Evolutionary conservation across 371 early-diverging fungal species (phyloP).

Genomic region (Entomophthora muscae): DNA sequence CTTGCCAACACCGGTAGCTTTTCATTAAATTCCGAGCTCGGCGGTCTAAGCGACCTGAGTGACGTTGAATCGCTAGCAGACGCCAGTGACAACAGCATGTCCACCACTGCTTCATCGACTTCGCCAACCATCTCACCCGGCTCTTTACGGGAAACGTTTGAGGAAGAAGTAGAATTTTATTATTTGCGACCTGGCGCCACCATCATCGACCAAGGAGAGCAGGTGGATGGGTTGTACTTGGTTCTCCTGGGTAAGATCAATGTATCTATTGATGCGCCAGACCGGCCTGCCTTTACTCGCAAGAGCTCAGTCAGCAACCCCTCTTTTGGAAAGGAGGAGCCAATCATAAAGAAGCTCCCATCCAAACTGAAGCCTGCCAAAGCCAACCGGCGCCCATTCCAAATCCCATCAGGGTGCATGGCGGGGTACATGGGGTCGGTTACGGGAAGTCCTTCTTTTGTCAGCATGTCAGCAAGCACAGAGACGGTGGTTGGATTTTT

Average conservation of each 20-base stretch:
- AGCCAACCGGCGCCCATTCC: slow-evolving; percentile 38
- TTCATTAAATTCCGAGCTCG: slow-evolving; percentile 10
- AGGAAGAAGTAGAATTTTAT: slow-evolving; percentile 39
- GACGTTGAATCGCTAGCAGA: slow-evolving; percentile 12
- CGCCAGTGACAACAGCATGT: slow-evolving; percentile 20
- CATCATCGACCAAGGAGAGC: slow-evolving; percentile 66
- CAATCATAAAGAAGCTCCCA: background rate
- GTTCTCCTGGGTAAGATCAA: slow-evolving; percentile 81
- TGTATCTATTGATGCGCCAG: slow-evolving; percentile 23
- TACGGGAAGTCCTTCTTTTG: slow-evolving; percentile 77
- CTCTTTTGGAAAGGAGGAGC: background rate
- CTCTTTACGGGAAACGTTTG: slow-evolving; percentile 21
- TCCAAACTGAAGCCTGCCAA: too few species aligned
- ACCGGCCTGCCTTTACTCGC: slow-evolving; percentile 12
- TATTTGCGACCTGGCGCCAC: slow-evolving; percentile 51
- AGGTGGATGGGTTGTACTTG: slow-evolving; percentile 73
- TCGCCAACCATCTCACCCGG: slow-evolving; percentile 18
- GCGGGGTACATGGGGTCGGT: slow-evolving; percentile 84
- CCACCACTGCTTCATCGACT: slow-evolving; percentile 7
- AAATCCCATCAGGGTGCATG: slow-evolving; percentile 66
- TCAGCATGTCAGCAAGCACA: slow-evolving; percentile 62
- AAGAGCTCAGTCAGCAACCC: slow-evolving; percentile 1
- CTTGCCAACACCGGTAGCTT: slow-evolving; percentile 13
- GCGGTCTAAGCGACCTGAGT: too few species aligned
- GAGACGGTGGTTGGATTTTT: slow-evolving; percentile 72